Evolutionary conservation across 345 rosid species (phyloP), one percentile per base, ranked within the genome.

Genomic region (Firmiana major): DNA sequence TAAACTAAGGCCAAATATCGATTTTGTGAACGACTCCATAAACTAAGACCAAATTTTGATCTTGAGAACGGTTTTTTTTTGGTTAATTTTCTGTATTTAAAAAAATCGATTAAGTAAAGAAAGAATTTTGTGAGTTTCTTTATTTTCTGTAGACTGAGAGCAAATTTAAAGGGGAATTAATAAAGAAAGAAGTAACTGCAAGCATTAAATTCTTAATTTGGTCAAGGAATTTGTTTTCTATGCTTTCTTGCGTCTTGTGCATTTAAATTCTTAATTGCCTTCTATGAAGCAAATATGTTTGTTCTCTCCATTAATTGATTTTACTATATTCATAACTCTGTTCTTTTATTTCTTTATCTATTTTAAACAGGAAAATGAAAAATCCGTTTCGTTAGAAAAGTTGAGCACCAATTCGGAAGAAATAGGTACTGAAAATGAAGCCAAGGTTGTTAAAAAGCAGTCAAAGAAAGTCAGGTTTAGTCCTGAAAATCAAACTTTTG

Each of bases 391-490:
- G 9, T 48, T 11, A 11, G 74, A 28, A 16, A 22, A 51, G 34
- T 73, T 73, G 11, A 53, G 28, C 6, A 22, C 53, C 7, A 40
- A 12, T 71, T 28, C 51, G 0, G 80, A 12, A 4, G 83, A 73
- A 69, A 70, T 45, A 13, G 67, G 3, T 8, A 34, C 9, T 0
- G 84, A 77, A 71, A 73, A 40, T 12, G 78, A 54, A 22, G 55
- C 51, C 43, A 77, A 55, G 34, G 79, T 63, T 1, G 73, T 26
- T 46, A 80, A 19, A 51, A 76, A 17, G 31, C 31, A 71, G 45
- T 63, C 22, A 17, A 90, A 89, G 88, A 90, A 83, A 81, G 98
- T 90, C 5, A 87, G 82, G 60, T 93, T 93, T 65, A 89, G 90
- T 48, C 87, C 85, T 19, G 87, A 90, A 10, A 75, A 80, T 9